Conservation (phyloP, 2,329 filamentous ascomycete genomes). For the Aspergillus pseudoviridinutans region DNA sequence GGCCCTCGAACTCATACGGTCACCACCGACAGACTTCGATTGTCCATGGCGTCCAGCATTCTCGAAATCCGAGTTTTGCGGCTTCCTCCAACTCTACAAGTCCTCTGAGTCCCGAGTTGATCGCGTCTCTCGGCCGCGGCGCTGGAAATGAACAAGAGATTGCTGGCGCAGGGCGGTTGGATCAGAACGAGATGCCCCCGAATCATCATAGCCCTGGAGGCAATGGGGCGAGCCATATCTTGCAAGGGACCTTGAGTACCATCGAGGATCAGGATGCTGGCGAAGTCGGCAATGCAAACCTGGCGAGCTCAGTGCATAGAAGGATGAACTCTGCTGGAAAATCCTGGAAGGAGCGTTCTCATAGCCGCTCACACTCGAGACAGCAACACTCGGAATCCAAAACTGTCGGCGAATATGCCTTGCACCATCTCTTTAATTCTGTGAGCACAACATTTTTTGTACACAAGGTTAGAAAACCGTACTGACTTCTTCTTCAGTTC, state of each 20-base stretch:
- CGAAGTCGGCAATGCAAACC: slow-evolving; percentile 22
- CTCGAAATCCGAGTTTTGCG: slow-evolving; percentile 72
- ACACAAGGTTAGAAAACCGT: neutral
- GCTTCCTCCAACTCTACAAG: slow-evolving; percentile 67
- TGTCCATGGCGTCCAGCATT: slow-evolving; percentile 90
- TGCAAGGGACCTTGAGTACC: slow-evolving; percentile 30
- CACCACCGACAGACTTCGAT: slow-evolving; percentile 97
- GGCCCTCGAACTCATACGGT: slow-evolving; percentile 59
- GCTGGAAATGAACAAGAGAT: slow-evolving; percentile 50
- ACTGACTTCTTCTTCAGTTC: slow-evolving; percentile 56
- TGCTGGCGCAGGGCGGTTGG: slow-evolving; percentile 24
- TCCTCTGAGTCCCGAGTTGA: slow-evolving; percentile 83
- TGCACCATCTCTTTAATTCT: slow-evolving; percentile 94
- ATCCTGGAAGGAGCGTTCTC: slow-evolving; percentile 65
- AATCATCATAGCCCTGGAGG: slow-evolving; percentile 34
- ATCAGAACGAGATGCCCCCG: slow-evolving; percentile 29
- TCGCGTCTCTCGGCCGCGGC: slow-evolving; percentile 62
- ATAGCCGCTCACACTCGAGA: slow-evolving; percentile 72
- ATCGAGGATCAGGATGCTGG: slow-evolving; percentile 37
- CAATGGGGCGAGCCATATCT: slow-evolving; percentile 33
- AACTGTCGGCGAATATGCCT: slow-evolving; percentile 94
- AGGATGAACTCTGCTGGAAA: slow-evolving; percentile 59
- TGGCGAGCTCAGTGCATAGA: slow-evolving; percentile 29
- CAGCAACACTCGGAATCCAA: slow-evolving; percentile 71
- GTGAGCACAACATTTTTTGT: slow-evolving; percentile 46